phyloP scores from a whole-genome alignment of 2,329 filamentous ascomycete species.

The Stagonosporopsis vannaccii region DNA sequence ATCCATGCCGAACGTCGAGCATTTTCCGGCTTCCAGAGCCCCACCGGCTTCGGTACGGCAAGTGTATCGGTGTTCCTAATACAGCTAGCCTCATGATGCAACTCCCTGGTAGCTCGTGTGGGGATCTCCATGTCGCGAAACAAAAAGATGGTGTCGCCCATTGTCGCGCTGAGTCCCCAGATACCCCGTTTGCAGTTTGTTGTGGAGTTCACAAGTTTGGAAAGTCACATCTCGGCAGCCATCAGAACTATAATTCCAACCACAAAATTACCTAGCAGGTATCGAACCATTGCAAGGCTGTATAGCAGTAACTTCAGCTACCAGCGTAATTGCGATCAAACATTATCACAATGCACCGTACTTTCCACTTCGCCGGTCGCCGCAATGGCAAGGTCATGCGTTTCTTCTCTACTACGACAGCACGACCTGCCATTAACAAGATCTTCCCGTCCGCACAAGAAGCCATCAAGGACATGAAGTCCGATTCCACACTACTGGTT shows the following conservation, averaged over 20 bases:
- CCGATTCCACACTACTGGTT: conserved; percentile 47
- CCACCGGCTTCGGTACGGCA: conserved; percentile 45
- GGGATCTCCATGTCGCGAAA: conserved; percentile 38
- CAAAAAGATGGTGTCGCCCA: conserved; percentile 28
- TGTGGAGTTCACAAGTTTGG: conserved; percentile 4
- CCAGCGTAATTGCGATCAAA: neutral
- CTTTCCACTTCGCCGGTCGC: conserved; percentile 44
- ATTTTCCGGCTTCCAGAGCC: conserved; percentile 30
- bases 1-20: conserved; percentile 34
- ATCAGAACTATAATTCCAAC: neutral
- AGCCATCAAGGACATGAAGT: conserved; percentile 50
- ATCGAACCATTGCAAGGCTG: neutral
- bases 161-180: conserved; percentile 9
- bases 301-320: neutral
- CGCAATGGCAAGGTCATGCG: conserved; percentile 42
- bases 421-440: conserved; percentile 49
- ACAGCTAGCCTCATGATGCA: conserved; percentile 34
- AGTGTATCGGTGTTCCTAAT: conserved; percentile 38
- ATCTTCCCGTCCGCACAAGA: conserved; percentile 49
- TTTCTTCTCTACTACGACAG: conserved; percentile 45
- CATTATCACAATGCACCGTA: conserved; percentile 41
- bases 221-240: neutral
- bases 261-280: neutral
- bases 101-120: conserved; percentile 39
- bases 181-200: conserved; percentile 3